Percentiles rank a stretch among this genome's conserved stretches.
Evolutionary conservation across 352 stramenopile species (phyloP).

Genomic region (Globisporangium recalcitrans): DNA sequence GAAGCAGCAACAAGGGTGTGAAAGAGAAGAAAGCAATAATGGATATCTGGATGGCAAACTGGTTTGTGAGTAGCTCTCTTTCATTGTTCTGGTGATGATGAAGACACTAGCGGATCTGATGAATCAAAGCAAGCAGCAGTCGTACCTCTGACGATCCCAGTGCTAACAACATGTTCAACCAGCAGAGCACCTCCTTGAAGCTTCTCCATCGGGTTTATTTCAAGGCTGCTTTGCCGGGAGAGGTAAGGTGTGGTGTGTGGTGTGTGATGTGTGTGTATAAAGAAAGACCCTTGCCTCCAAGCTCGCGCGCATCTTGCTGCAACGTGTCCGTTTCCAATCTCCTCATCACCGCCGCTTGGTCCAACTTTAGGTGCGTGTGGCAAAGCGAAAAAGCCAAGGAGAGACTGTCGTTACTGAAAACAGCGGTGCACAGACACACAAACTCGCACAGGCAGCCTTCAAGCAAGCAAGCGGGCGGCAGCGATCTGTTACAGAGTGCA

Average conservation of each 20-base stretch:
- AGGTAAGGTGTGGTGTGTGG: background rate
- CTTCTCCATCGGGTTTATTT: background rate
- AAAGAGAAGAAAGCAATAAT: constrained; percentile 1
- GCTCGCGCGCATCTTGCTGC: background rate
- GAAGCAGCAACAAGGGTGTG: background rate
- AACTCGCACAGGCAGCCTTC: background rate
- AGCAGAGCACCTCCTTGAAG: too few species aligned
- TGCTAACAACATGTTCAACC: background rate
- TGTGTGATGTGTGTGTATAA: background rate
- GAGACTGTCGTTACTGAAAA: constrained; percentile 9
- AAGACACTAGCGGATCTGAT: background rate
- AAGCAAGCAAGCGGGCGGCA: background rate
- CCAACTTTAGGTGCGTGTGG: constrained; percentile 10
- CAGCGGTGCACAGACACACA: background rate
- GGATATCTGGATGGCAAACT: constrained; percentile 1
- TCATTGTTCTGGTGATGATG: background rate
- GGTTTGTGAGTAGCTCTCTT: background rate
- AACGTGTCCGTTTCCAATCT: constrained; percentile 9
- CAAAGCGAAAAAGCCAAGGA: constrained; percentile 2
- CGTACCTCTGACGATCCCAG: background rate
- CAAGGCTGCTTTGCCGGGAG: background rate
- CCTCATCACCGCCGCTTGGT: background rate
- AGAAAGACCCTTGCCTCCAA: background rate
- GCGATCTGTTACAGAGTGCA: constrained; percentile 14
- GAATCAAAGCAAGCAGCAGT: background rate